These are phyloP conservation scores for Lichtheimia corymbifera DNA, from an alignment of 371 early-diverging fungal species.

Conservation along the genomic window DNA sequence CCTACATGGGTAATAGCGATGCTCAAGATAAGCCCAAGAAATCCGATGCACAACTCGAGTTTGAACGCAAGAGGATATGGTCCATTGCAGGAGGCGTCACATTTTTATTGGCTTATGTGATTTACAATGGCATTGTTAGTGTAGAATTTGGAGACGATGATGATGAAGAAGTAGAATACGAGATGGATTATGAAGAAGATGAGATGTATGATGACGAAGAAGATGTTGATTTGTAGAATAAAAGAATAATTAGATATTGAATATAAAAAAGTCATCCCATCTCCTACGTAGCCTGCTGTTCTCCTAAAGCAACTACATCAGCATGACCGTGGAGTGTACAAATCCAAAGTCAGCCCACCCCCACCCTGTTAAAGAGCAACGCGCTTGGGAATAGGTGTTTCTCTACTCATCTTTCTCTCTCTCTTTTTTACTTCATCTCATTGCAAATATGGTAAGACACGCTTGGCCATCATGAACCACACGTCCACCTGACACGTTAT, in stretches of 20 bases:
- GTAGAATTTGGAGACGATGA: slow-evolving; percentile 48
- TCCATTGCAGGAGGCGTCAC: slow-evolving; percentile 60
- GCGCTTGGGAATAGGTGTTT: neutral
- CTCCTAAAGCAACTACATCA: no score
- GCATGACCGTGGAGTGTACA: no score
- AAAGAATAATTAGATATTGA: neutral
- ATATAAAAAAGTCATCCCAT: no score
- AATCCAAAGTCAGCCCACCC: neutral
- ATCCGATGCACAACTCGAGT: slow-evolving; percentile 54
- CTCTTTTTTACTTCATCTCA: neutral
- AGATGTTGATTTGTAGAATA: slow-evolving; percentile 5
- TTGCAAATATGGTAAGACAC: slow-evolving; percentile 1
- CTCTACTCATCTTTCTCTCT: neutral
- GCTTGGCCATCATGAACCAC: no score
- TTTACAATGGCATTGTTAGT: slow-evolving; percentile 58
- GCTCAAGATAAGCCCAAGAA: slow-evolving; percentile 39
- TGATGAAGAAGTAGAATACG: slow-evolving; percentile 20
- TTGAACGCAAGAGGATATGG: slow-evolving; percentile 62
- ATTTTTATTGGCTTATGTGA: slow-evolving; percentile 54
- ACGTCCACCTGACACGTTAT: no score
- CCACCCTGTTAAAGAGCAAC: neutral
- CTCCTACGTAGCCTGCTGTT: no score
- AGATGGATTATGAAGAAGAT: slow-evolving; percentile 21
- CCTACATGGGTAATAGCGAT: slow-evolving; percentile 29
- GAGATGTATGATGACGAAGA: slow-evolving; percentile 20